phyloP scores from a whole-genome alignment of 768 basidiomycete genomes.

The Amanita rimosa region DNA sequence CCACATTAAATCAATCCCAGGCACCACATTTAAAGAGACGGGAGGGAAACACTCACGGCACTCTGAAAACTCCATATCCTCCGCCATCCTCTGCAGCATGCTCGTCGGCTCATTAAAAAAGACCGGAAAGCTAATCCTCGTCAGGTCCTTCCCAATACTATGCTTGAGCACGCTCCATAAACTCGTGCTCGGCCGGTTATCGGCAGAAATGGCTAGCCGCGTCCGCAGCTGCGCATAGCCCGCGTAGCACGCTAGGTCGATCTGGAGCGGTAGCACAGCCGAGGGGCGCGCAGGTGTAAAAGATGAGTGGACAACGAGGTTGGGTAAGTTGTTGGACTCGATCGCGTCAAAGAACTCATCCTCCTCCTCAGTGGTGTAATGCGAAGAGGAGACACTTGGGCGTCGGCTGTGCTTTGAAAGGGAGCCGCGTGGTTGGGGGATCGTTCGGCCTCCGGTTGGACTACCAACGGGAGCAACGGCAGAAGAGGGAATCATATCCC shows the following conservation, averaged over 20 bases:
- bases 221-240: constrained; percentile 60
- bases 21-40: no score
- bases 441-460: neutral
- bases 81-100: constrained; percentile 96
- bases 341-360: constrained; percentile 99
- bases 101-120: constrained; percentile 92
- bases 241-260: constrained; percentile 34
- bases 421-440: neutral
- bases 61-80: constrained; percentile 97
- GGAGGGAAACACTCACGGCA: constrained; percentile 46
- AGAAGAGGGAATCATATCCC: neutral
- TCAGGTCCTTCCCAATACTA: constrained; percentile 93
- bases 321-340: constrained; percentile 69
- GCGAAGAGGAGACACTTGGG: neutral
- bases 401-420: neutral
- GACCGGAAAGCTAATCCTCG: constrained; percentile 91
- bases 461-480: neutral
- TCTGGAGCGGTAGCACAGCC: constrained; percentile 9
- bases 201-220: constrained; percentile 45
- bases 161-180: constrained; percentile 93
- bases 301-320: constrained; percentile 56
- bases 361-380: constrained; percentile 64
- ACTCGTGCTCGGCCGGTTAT: constrained; percentile 81
- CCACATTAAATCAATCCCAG: constrained; percentile 1
- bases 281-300: constrained; percentile 33